phyloP scores from a whole-genome alignment of 176 grass and related monocot species.

The Echinochloa phyllopogon region DNA sequence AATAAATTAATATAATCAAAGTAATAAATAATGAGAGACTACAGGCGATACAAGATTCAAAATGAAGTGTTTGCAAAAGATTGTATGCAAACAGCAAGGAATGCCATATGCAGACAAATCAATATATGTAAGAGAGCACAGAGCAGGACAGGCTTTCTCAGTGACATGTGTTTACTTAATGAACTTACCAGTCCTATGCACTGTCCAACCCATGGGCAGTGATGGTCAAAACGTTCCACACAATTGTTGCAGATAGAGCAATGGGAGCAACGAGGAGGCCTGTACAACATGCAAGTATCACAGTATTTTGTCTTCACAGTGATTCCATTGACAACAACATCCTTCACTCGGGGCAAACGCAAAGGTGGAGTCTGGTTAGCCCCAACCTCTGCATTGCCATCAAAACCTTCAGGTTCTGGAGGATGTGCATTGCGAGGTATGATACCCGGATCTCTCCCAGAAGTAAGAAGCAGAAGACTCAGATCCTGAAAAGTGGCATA shows the following conservation, averaged over 20 bases:
- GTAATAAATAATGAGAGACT: slow-evolving; percentile 24
- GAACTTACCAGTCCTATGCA: slow-evolving; percentile 94
- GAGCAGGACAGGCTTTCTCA: background rate
- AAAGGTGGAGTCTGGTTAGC: slow-evolving; percentile 70
- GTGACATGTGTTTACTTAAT: slow-evolving; percentile 17
- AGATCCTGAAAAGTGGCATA: slow-evolving; percentile 69
- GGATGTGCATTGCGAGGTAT: slow-evolving; percentile 91
- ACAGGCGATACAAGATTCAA: background rate
- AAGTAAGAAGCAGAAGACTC: slow-evolving; percentile 87
- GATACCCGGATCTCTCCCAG: slow-evolving; percentile 92
- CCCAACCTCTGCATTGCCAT: slow-evolving; percentile 64
- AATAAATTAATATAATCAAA: background rate
- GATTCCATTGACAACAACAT: slow-evolving; percentile 84
- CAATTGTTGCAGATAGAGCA: slow-evolving; percentile 98
- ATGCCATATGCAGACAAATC: background rate
- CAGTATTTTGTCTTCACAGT: slow-evolving; percentile 95
- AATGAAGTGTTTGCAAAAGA: background rate
- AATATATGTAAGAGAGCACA: background rate
- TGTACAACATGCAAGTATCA: slow-evolving; percentile 95
- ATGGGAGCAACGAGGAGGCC: slow-evolving; percentile 93
- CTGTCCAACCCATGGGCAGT: slow-evolving; percentile 97
- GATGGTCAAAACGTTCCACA: slow-evolving; percentile 93
- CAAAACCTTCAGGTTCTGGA: slow-evolving; percentile 81
- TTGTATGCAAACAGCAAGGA: background rate
- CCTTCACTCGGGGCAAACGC: slow-evolving; percentile 77